Percentiles rank a stretch among this genome's conserved stretches.
Conservation (phyloP, 2,329 filamentous ascomycete species). For the Triangularia setosa region DNA sequence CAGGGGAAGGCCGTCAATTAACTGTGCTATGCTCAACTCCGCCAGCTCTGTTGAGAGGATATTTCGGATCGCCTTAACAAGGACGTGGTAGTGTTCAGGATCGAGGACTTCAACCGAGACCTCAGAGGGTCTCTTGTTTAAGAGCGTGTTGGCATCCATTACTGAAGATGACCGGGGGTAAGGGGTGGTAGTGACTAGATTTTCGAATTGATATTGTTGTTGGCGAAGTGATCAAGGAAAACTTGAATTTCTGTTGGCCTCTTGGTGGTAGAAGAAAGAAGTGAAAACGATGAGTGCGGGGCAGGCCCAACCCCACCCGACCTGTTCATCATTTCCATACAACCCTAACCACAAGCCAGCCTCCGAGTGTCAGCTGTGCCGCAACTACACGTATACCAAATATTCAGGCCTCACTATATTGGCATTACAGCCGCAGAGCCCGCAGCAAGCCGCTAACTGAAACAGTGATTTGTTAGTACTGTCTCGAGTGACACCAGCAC, state of each 20-base stretch:
- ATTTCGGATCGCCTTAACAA: conserved; percentile 1
- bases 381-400: too few relatives aligned
- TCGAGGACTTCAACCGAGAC: conserved; percentile 5
- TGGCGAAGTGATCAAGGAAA: not conserved
- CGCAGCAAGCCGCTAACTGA: too few relatives aligned
- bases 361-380: not conserved
- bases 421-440: too few relatives aligned
- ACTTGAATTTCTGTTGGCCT: too few relatives aligned
- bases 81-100: not conserved
- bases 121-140: not conserved
- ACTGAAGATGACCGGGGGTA: not conserved
- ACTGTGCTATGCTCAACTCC: not conserved
- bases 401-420: too few relatives aligned
- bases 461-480: too few relatives aligned
- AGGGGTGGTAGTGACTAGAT: not conserved
- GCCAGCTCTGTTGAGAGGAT: conserved; percentile 8
- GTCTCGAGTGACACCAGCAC: not conserved
- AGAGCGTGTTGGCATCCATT: not conserved
- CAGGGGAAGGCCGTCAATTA: conserved; percentile 6
- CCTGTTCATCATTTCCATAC: not conserved
- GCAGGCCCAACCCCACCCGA: not conserved
- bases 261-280: not conserved
- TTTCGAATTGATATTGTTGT: not conserved
- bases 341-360: not conserved
- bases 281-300: not conserved